Conservation (phyloP, 352 stramenopile genomes). For the Pythium aquatile region DNA sequence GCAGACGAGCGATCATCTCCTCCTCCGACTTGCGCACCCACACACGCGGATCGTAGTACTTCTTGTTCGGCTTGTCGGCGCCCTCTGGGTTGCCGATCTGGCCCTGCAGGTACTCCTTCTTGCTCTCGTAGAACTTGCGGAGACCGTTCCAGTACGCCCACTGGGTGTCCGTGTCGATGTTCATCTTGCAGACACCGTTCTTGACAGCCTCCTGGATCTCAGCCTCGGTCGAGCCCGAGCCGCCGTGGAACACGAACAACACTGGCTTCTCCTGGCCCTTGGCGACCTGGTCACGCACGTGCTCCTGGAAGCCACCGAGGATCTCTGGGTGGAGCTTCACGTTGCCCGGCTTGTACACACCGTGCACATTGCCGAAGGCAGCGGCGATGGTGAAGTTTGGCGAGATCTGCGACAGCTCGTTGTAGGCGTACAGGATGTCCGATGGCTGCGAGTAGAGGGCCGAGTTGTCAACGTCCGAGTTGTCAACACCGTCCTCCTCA, state of each 20-base stretch:
- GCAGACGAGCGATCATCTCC: slow-evolving; percentile 91
- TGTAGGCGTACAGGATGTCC: slow-evolving; percentile 95
- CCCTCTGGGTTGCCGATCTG: slow-evolving; percentile 98
- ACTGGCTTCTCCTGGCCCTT: slow-evolving; percentile 93
- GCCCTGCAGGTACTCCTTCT: slow-evolving; percentile 97
- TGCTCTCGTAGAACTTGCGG: slow-evolving; percentile 95
- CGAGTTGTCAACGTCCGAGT: slow-evolving; percentile 93
- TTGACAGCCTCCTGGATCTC: slow-evolving; percentile 97
- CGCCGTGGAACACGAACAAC: slow-evolving; percentile 99
- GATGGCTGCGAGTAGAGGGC: slow-evolving; percentile 93
- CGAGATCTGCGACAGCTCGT: slow-evolving; percentile 91
- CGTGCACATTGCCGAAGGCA: slow-evolving; percentile 97
- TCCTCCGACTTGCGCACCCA: slow-evolving; percentile 97
- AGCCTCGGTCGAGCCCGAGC: slow-evolving; percentile 94
- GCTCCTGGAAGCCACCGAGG: slow-evolving; percentile 95
- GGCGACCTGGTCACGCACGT: slow-evolving; percentile 66
- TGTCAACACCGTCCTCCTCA: slow-evolving; percentile 99
- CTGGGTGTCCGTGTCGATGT: slow-evolving; percentile 99
- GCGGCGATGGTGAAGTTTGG: slow-evolving; percentile 96
- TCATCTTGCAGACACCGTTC: slow-evolving; percentile 99
- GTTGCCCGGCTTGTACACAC: slow-evolving; percentile 99
- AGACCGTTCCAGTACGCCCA: slow-evolving; percentile 99
- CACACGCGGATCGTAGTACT: slow-evolving; percentile 98
- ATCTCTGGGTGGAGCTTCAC: slow-evolving; percentile 98
- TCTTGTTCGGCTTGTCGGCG: slow-evolving; percentile 99